phyloP scores from a whole-genome alignment of 2,329 filamentous ascomycete genomes.

The Atkinsonella texensis region DNA sequence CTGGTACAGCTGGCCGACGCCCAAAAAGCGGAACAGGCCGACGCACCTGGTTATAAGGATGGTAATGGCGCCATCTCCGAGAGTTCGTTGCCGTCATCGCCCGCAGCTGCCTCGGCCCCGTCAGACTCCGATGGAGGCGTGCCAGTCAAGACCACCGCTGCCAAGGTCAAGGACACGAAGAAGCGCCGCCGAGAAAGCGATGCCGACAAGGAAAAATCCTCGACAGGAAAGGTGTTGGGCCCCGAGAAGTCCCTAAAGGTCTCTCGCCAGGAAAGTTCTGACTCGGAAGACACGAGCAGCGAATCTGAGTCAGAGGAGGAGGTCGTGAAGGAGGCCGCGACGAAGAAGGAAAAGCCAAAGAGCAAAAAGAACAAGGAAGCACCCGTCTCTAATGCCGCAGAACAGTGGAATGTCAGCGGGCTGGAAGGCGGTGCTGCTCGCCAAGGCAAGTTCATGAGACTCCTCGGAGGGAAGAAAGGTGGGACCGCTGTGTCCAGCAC shows the following conservation, averaged over 20 bases:
- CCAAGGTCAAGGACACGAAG: conserved; percentile 17
- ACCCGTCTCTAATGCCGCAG: conserved; percentile 15
- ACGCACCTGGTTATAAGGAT: conserved; percentile 9
- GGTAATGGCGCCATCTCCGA: conserved; percentile 11
- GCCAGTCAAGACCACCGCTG: conserved; percentile 10
- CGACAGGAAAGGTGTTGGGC: not conserved
- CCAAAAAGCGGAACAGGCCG: conserved; percentile 10
- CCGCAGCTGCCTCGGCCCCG: conserved; percentile 12
- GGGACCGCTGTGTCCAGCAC: conserved; percentile 15
- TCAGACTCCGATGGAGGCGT: conserved; percentile 14
- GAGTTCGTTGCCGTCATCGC: conserved; percentile 11
- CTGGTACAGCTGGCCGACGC: conserved; percentile 11
- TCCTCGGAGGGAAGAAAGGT: conserved; percentile 41
- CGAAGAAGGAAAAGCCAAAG: conserved; percentile 11
- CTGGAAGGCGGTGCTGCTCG: conserved; percentile 38
- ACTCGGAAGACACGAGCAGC: not conserved
- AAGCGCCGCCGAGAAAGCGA: conserved; percentile 17
- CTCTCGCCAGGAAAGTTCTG: not conserved
- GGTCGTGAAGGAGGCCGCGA: conserved; percentile 10
- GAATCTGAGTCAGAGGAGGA: not conserved
- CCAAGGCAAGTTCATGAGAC: conserved; percentile 44
- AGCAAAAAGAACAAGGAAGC: conserved; percentile 13
- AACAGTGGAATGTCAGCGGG: conserved; percentile 40
- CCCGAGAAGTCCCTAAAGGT: conserved; percentile 2
- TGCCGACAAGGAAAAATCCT: conserved; percentile 14